A percentile compares a stretch with the other conserved stretches of the same genome.
phyloP scores from a whole-genome alignment of 2,329 filamentous ascomycete species.

The Talaromyces albobiverticillius region DNA sequence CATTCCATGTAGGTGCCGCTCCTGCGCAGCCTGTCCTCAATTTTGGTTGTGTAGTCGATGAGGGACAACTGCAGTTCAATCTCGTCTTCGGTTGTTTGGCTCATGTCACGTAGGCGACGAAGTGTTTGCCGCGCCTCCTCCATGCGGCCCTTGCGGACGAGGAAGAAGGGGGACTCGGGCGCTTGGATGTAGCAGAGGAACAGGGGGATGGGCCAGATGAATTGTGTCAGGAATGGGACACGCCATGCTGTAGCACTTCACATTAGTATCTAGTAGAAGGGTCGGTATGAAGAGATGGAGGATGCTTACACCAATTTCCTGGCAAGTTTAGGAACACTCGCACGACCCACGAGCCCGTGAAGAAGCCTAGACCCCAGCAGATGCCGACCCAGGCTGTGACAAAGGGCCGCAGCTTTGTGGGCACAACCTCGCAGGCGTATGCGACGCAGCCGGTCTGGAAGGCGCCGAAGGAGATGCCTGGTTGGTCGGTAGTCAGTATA shows the following conservation, averaged over 20 bases:
- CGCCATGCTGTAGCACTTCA: constrained; percentile 52
- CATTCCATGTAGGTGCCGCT: constrained; percentile 78
- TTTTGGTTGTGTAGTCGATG: constrained; percentile 63
- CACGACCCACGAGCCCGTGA: constrained; percentile 51
- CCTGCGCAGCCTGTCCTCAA: constrained; percentile 71
- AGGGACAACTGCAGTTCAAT: constrained; percentile 71
- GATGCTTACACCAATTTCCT: no score
- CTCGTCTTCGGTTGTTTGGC: constrained; percentile 66
- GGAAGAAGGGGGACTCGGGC: constrained; percentile 52
- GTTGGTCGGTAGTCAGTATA: background rate
- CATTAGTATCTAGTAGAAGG: no score
- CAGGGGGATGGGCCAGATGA: constrained; percentile 53
- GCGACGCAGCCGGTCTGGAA: constrained; percentile 49
- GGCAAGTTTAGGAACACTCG: constrained; percentile 19
- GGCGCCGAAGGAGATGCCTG: constrained; percentile 46
- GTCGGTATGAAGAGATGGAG: no score
- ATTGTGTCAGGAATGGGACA: constrained; percentile 52
- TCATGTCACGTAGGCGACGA: constrained; percentile 43
- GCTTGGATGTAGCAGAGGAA: constrained; percentile 45
- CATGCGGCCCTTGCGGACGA: constrained; percentile 44
- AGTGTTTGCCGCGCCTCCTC: constrained; percentile 45
- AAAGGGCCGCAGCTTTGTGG: constrained; percentile 42
- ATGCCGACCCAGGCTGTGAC: constrained; percentile 47
- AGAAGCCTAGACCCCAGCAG: constrained; percentile 47
- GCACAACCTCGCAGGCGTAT: constrained; percentile 49